A percentile compares a stretch with the other conserved stretches of the same genome.
Conservation (phyloP, 805 yeast genomes). For the Wickerhamiella sorbophila region DNA sequence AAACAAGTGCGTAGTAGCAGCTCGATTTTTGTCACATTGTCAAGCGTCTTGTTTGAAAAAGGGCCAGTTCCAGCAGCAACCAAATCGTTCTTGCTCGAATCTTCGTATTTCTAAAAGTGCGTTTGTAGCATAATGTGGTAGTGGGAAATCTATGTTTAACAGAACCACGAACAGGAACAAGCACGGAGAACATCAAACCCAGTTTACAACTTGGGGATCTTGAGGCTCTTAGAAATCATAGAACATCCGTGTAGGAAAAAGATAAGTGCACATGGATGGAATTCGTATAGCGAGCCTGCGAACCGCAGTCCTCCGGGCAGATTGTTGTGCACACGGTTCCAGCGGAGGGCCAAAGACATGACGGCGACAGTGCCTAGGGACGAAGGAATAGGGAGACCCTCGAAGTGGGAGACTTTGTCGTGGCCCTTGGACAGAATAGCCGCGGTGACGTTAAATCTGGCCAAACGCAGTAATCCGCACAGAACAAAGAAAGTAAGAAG, state of each 20-base stretch:
- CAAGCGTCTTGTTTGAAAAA: too few relatives aligned
- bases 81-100: too few relatives aligned
- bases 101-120: too few relatives aligned
- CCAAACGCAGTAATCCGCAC: constrained; percentile 87
- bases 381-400: constrained; percentile 93
- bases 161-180: too few relatives aligned
- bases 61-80: too few relatives aligned
- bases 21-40: too few relatives aligned
- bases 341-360: constrained; percentile 55
- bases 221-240: constrained; percentile 80
- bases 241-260: constrained; percentile 76
- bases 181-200: too few relatives aligned
- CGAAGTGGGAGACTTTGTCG: constrained; percentile 62
- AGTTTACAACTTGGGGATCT: constrained; percentile 71
- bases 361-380: constrained; percentile 57
- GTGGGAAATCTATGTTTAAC: too few relatives aligned
- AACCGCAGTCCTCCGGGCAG: constrained; percentile 57
- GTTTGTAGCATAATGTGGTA: too few relatives aligned
- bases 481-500: constrained; percentile 71
- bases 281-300: constrained; percentile 44
- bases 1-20: too few relatives aligned
- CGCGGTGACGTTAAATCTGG: constrained; percentile 90
- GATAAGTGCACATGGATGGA: constrained; percentile 54
- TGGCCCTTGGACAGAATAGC: constrained; percentile 91
- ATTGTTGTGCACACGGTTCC: constrained; percentile 28